These are phyloP conservation scores for Phytophthora megakarya DNA, from an alignment of 352 stramenopile species.

Conservation along the genomic window DNA sequence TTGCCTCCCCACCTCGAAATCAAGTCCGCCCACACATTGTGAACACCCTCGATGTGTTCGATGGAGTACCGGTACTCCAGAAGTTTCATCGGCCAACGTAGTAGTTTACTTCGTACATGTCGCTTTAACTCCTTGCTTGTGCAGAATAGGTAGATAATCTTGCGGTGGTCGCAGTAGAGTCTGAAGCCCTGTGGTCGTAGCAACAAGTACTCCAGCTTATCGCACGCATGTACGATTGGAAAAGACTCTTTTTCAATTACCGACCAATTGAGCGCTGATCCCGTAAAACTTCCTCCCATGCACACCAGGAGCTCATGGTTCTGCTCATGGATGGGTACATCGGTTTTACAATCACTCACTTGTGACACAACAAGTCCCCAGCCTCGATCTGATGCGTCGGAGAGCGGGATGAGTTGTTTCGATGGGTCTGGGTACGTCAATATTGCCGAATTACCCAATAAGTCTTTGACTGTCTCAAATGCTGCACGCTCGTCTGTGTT, in stretches of 20 bases:
- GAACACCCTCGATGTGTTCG: slow-evolving; percentile 11
- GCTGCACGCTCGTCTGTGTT: not conserved
- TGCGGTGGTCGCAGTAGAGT: not conserved
- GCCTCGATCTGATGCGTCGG: not conserved
- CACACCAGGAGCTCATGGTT: not conserved
- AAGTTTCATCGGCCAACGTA: slow-evolving; percentile 4
- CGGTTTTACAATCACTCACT: not conserved
- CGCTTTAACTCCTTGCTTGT: not conserved
- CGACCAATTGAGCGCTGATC: slow-evolving; percentile 12
- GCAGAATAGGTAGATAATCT: not conserved
- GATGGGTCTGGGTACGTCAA: not conserved
- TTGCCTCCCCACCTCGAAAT: not conserved
- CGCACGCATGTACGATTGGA: not conserved
- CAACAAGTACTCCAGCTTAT: not conserved
- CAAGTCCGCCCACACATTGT: slow-evolving; percentile 14
- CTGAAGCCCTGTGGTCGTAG: slow-evolving; percentile 1
- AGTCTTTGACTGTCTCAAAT: not conserved
- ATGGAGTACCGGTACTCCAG: slow-evolving; percentile 10
- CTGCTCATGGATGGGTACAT: not conserved
- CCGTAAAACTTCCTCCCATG: not conserved
- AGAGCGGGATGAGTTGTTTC: not conserved
- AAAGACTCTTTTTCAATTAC: slow-evolving; percentile 3
- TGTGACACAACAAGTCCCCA: not conserved
- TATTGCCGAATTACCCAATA: not conserved
- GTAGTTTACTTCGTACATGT: not conserved